Base-by-base conservation (phyloP, 2,329 filamentous ascomycete species). In the Colletotrichum sp. region DNA sequence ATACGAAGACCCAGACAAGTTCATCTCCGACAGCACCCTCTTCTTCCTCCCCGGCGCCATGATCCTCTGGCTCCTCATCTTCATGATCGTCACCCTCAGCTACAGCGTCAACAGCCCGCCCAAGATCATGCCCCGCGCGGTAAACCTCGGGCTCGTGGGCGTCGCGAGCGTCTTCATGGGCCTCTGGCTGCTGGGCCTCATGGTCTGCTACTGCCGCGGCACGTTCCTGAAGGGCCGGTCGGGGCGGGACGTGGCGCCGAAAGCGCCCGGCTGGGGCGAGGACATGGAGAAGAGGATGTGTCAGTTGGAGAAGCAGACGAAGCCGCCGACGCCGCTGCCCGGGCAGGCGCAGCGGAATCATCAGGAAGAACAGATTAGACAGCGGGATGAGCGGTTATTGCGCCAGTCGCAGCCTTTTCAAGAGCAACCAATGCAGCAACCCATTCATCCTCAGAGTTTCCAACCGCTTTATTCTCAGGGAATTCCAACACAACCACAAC, bases 41-140 rank as follows among this genome's bases (percentile, higher is more conserved):
- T 68, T 55, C 24, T 52, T 62, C 32, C 44, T 78, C 13, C 76
- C 76, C 34, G 13, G 49, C 36, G 16, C 62, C 30, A 55, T 69
- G 49, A 59, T 69, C 16, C 49, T 77, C 64, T 36, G 67, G 26
- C 70, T 77, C 26, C 21, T 71, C 36, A 71, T 62, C 52, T 74
- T 68, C 39, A 69, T 71, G 49, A 62, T 74, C 21, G 24, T 75
- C 59, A 68, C 63, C 59, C 71, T 78, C 13, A 59, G 72, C 30
- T 78, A 71, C 68, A 67, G 67, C 16, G 59, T 69, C 64, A 64
- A 66, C n/a, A 67, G 62, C 15, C 34, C 59, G 44, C 44, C 44
- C 44, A 44, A 69, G 62, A 57, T 71, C 21, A 64, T 77, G 3
- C 75, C 75, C 12, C 21, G 36, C 26, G 44, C 39, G 21, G 62